Evolutionary conservation across 352 stramenopile species (phyloP), one percentile per base, ranked within the genome.

Genomic region (Albugo candida): DNA sequence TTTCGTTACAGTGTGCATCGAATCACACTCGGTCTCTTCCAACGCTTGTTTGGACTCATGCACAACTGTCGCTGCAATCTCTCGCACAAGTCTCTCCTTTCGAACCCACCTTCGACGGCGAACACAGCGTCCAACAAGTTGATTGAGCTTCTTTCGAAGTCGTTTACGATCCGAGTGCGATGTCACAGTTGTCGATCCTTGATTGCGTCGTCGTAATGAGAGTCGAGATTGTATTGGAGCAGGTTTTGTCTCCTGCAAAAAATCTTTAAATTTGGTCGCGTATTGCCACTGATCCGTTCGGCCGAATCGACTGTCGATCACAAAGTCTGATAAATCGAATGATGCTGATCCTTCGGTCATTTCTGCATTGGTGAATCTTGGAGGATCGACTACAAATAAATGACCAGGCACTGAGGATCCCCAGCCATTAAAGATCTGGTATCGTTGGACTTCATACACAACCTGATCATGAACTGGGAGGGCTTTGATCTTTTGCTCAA

Each of bases 211-310:
- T 19, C 20, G 17, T 8, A 43, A 19, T 3, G 38, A 43, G 24
- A 31, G 24, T 31, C 24, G 24, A 31, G 24, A 31, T 31, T 31
- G 24, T 31, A 8, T 31, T 8, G 24, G 24, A 31, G 24, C 24
- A 31, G 24, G 3, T 31, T 8, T 31, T 6, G 46, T 16, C 3
- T 71, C 70, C 1, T 70, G 68, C 47, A 84, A 43, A 17, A 83
- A 86, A 51, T 91, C 77, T 53, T 84, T 81, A 51, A 91, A 87
- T 54, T 75, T 82, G 17, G 74, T 86, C 5, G 68, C 74, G 60
- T 91, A 87, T 36, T 91, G 68, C 77, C 77, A 91, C 48, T 87
- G 70, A 60, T 85, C 74, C 11, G 58, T 56, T 31, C 63, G 61
- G n/a, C 74, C 77, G 18, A 83, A 79, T 8, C 61, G 52, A 20